Conservation (phyloP, 1,284 basidiomycete genomes). For the Mycena citricolor region DNA sequence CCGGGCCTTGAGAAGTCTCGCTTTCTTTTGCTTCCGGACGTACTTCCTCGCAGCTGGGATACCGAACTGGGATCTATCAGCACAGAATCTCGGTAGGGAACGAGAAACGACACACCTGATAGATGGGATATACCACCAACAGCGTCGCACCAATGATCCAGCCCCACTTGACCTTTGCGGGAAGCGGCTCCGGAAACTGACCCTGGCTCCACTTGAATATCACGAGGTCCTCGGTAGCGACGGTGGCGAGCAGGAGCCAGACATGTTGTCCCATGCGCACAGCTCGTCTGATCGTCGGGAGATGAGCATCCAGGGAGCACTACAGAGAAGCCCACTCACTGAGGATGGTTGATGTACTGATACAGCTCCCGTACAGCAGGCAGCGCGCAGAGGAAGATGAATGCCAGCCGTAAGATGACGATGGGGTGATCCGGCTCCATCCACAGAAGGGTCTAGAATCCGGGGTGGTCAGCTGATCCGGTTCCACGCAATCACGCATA, state of each 20-base stretch:
- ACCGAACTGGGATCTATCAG: constrained; percentile 43
- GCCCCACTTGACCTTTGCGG: constrained; percentile 59
- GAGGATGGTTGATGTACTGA: constrained; percentile 77
- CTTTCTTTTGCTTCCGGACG: constrained; percentile 43
- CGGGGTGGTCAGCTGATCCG: constrained; percentile 3
- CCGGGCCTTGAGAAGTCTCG: constrained; percentile 37
- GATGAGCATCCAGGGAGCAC: neutral
- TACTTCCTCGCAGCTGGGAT: constrained; percentile 48
- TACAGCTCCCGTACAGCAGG: constrained; percentile 79
- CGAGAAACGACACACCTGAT: constrained; percentile 49
- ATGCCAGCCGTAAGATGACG: constrained; percentile 69
- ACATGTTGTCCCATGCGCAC: constrained; percentile 85
- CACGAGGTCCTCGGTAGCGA: constrained; percentile 72
- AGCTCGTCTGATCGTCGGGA: constrained; percentile 50
- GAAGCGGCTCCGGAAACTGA: constrained; percentile 65
- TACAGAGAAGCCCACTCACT: constrained; percentile 46
- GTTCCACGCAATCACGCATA: constrained; percentile 29
- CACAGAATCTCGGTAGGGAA: neutral
- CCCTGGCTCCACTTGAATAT: constrained; percentile 79
- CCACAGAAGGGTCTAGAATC: constrained; percentile 78
- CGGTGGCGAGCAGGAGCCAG: constrained; percentile 80
- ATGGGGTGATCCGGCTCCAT: constrained; percentile 87
- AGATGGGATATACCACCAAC: constrained; percentile 65
- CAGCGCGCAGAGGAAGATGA: constrained; percentile 78
- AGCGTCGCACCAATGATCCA: constrained; percentile 58